phyloP scores from a whole-genome alignment of 2,329 filamentous ascomycete species.

The Colletotrichum eremochloae region DNA sequence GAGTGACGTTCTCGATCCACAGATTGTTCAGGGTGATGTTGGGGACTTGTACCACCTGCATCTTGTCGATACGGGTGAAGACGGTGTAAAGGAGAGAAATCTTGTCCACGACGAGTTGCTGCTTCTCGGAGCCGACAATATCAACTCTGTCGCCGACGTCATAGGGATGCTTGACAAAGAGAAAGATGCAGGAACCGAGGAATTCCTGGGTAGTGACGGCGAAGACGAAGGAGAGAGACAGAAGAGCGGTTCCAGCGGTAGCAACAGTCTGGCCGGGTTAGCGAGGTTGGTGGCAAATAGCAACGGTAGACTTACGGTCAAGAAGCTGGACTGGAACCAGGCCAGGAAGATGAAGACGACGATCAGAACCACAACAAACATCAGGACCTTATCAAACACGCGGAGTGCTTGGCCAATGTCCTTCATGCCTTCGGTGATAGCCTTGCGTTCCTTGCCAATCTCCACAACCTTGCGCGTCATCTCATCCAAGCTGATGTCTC shows the following conservation, averaged over 20 bases:
- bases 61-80: conserved; percentile 81
- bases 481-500: conserved; percentile 94
- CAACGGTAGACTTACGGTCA: conserved; percentile 60
- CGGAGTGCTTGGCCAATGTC: conserved; percentile 95
- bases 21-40: conserved; percentile 92
- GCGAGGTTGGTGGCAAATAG: neutral
- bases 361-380: conserved; percentile 84
- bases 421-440: conserved; percentile 93
- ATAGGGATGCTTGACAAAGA: conserved; percentile 98
- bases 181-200: conserved; percentile 97
- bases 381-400: conserved; percentile 88
- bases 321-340: conserved; percentile 44
- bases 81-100: conserved; percentile 95
- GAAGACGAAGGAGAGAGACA: conserved; percentile 98
- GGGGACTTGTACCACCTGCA: conserved; percentile 84
- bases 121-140: conserved; percentile 68
- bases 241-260: conserved; percentile 89
- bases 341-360: conserved; percentile 81
- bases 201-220: conserved; percentile 93
- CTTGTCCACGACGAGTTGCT: conserved; percentile 86
- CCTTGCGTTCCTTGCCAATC: conserved; percentile 86
- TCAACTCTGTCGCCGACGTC: conserved; percentile 97
- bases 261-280: conserved; percentile 73
- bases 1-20: conserved; percentile 96
- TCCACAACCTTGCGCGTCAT: conserved; percentile 91